These are phyloP conservation scores for Nigrospora sphaerica DNA, from an alignment of 2,329 filamentous ascomycete genomes.

Conservation along the genomic window DNA sequence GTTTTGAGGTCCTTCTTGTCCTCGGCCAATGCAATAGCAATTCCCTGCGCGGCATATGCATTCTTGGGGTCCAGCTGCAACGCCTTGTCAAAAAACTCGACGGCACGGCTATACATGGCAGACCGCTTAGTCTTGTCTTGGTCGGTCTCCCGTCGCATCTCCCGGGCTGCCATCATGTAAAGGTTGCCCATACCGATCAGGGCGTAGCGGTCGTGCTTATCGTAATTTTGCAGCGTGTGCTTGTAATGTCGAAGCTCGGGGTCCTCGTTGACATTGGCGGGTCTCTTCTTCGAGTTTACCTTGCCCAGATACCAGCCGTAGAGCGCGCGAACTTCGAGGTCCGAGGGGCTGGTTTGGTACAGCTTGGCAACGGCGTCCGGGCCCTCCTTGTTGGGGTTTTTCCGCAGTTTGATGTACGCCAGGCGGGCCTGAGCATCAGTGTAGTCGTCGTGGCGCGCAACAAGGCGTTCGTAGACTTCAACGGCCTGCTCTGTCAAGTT, in stretches of 20 bases:
- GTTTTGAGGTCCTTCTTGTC: conserved; percentile 84
- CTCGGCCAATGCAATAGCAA: conserved; percentile 89
- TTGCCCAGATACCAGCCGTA: conserved; percentile 96
- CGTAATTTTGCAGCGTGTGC: conserved; percentile 85
- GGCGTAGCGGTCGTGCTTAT: conserved; percentile 98
- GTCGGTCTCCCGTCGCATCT: conserved; percentile 89
- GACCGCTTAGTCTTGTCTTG: conserved; percentile 85
- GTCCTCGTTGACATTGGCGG: conserved; percentile 77
- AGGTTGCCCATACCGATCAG: conserved; percentile 96
- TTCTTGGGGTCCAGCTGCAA: conserved; percentile 92
- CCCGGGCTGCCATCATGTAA: conserved; percentile 76
- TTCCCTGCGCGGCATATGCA: conserved; percentile 90
- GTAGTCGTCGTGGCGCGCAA: conserved; percentile 83
- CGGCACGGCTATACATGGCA: conserved; percentile 80
- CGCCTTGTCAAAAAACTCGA: conserved; percentile 98
- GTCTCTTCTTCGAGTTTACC: conserved; percentile 69
- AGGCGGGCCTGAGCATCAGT: conserved; percentile 84
- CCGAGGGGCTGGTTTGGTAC: conserved; percentile 74
- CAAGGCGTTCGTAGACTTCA: conserved; percentile 78
- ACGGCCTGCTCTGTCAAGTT: conserved; percentile 76
- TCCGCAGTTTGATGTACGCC: conserved; percentile 81
- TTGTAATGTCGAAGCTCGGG: conserved; percentile 92
- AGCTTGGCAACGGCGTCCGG: conserved; percentile 80
- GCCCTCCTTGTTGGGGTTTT: conserved; percentile 76
- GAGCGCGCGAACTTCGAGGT: conserved; percentile 85